phyloP scores from a whole-genome alignment of 2,329 filamentous ascomycete species.

The Trichoderma brevicompactum region DNA sequence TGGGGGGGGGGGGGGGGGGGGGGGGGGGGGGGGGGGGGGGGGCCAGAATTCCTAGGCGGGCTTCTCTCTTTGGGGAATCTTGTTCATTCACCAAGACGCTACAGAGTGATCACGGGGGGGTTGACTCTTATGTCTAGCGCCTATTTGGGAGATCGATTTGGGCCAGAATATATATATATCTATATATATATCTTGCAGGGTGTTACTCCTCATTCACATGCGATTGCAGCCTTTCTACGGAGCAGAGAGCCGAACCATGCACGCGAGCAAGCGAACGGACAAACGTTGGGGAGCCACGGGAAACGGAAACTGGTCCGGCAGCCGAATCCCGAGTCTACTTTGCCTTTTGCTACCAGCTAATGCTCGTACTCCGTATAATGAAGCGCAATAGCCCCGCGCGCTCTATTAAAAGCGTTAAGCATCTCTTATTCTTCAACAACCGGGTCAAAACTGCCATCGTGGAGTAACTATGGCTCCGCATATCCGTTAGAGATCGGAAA shows the following conservation, averaged over 20 bases:
- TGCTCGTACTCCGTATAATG: background rate
- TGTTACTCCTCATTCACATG: background rate
- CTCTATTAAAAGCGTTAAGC: background rate
- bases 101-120: background rate
- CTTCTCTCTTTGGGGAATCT: too few species aligned
- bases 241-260: background rate
- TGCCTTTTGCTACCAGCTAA: background rate
- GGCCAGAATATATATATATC: background rate
- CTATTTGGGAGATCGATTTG: background rate
- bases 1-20: too few species aligned
- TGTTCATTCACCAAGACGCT: background rate
- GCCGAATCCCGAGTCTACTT: slow-evolving; percentile 5
- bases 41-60: too few species aligned
- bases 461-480: background rate
- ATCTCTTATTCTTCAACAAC: background rate
- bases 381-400: too few species aligned
- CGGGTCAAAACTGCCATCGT: background rate
- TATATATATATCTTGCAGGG: too few species aligned
- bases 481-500: slow-evolving; percentile 21
- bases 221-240: background rate
- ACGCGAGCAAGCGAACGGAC: slow-evolving; percentile 7
- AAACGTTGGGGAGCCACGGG: background rate
- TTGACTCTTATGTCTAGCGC: background rate
- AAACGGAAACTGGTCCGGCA: background rate
- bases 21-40: too few species aligned